Conservation (phyloP, 768 basidiomycete genomes). For the Calocybe cyanea region DNA sequence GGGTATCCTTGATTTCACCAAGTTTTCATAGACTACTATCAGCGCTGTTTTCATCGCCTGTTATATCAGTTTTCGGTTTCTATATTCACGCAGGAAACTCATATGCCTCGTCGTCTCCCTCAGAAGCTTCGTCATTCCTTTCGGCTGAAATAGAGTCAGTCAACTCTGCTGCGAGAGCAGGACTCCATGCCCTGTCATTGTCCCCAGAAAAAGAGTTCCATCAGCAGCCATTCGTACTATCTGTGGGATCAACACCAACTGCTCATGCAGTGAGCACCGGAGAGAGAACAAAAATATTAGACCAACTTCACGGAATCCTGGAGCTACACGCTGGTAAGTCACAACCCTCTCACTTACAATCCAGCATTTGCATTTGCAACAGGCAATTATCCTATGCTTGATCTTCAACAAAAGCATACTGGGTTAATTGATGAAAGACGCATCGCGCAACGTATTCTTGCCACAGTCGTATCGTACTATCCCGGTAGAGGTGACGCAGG, state of each 20-base stretch:
- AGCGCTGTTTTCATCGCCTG: slow-evolving; percentile 47
- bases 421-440: slow-evolving; percentile 49
- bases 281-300: slow-evolving; percentile 38
- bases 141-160: slow-evolving; percentile 69
- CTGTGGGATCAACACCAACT: slow-evolving; percentile 85
- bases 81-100: slow-evolving; percentile 78
- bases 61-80: slow-evolving; percentile 71
- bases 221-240: slow-evolving; percentile 59
- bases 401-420: slow-evolving; percentile 82
- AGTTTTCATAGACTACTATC: slow-evolving; percentile 54
- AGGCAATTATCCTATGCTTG: slow-evolving; percentile 82
- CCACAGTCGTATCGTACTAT: slow-evolving; percentile 79
- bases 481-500: slow-evolving; percentile 60
- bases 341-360: background rate
- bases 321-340: slow-evolving; percentile 72
- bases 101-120: slow-evolving; percentile 68
- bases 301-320: slow-evolving; percentile 53
- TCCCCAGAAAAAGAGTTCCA: slow-evolving; percentile 28
- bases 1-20: slow-evolving; percentile 50
- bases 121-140: slow-evolving; percentile 63
- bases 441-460: slow-evolving; percentile 66
- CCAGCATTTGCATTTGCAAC: background rate
- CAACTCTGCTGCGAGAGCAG: slow-evolving; percentile 58
- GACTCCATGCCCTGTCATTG: slow-evolving; percentile 41
- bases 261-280: slow-evolving; percentile 71